Percentiles rank a stretch among this genome's conserved stretches.
Evolutionary conservation across 2,329 filamentous ascomycete genomes (phyloP).

Genomic region (Bimuria novae-zelandiae): DNA sequence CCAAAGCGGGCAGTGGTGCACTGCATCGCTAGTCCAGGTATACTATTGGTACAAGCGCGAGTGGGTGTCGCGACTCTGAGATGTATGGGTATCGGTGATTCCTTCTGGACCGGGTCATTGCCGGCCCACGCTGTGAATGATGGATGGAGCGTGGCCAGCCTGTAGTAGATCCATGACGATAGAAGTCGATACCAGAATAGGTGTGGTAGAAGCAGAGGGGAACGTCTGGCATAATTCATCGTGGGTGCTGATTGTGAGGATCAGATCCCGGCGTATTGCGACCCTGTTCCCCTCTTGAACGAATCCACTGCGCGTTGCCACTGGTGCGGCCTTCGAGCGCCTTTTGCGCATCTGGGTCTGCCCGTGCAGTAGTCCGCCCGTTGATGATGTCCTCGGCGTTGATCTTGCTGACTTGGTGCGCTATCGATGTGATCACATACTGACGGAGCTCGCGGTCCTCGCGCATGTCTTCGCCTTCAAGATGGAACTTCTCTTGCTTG

Average conservation of each 20-base stretch:
- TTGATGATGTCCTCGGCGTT: slow-evolving; percentile 55
- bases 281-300: slow-evolving; percentile 42
- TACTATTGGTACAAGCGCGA: slow-evolving; percentile 42
- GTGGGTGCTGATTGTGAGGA: slow-evolving; percentile 44
- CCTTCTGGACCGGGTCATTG: slow-evolving; percentile 21
- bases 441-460: slow-evolving; percentile 77
- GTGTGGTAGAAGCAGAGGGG: slow-evolving; percentile 1
- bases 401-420: slow-evolving; percentile 72
- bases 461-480: slow-evolving; percentile 78
- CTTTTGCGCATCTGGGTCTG: slow-evolving; percentile 54
- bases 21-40: slow-evolving; percentile 27
- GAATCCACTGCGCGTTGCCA: slow-evolving; percentile 45
- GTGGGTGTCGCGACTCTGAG: slow-evolving; percentile 20
- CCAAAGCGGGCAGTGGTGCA: slow-evolving; percentile 33
- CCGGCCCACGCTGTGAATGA: slow-evolving; percentile 14
- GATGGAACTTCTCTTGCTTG: slow-evolving; percentile 81
- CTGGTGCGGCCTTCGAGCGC: slow-evolving; percentile 52
- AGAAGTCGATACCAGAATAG: too few relatives aligned
- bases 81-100: slow-evolving; percentile 15
- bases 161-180: neutral
- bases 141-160: slow-evolving; percentile 1
- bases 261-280: slow-evolving; percentile 43
- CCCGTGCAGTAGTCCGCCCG: slow-evolving; percentile 29
- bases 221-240: slow-evolving; percentile 28
- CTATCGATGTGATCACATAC: slow-evolving; percentile 74